Percentiles rank a stretch among this genome's conserved stretches.
These are phyloP conservation scores for Erodium chrysanthum DNA, from an alignment of 441 rosid genomes.

Conservation along the genomic window DNA sequence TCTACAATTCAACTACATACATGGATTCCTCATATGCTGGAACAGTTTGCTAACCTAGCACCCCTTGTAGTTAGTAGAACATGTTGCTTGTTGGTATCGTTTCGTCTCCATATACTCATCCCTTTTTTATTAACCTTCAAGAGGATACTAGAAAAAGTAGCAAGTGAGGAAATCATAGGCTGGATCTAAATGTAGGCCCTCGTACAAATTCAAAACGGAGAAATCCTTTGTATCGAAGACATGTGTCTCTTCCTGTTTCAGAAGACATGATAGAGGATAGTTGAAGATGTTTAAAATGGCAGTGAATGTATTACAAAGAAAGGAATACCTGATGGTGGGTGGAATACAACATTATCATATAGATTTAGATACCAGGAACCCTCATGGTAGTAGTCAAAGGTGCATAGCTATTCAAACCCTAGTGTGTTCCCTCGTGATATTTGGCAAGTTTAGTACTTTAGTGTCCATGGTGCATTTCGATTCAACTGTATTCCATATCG, in stretches of 20 bases:
- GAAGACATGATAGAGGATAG: slow-evolving; percentile 29
- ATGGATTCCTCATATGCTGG: slow-evolving; percentile 32
- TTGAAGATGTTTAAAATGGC: slow-evolving; percentile 26
- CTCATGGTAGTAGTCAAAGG: slow-evolving; percentile 30
- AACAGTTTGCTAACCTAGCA: slow-evolving; percentile 30
- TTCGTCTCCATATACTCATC: slow-evolving; percentile 29
- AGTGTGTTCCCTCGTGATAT: neutral
- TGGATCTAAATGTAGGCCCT: slow-evolving; percentile 42
- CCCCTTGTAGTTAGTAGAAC: slow-evolving; percentile 30
- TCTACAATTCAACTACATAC: slow-evolving; percentile 30
- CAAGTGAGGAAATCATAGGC: slow-evolving; percentile 31
- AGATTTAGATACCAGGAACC: slow-evolving; percentile 26
- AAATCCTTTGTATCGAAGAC: slow-evolving; percentile 26
- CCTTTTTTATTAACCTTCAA: slow-evolving; percentile 26
- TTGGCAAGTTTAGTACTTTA: too few species aligned
- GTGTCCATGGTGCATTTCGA: too few species aligned
- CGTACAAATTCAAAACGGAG: slow-evolving; percentile 28
- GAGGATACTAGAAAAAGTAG: slow-evolving; percentile 21
- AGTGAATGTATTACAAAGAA: slow-evolving; percentile 27
- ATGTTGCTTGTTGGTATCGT: slow-evolving; percentile 27
- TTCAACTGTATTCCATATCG: too few species aligned
- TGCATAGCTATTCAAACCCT: neutral
- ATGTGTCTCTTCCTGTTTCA: slow-evolving; percentile 25
- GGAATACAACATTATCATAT: slow-evolving; percentile 25
- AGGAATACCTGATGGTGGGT: slow-evolving; percentile 43